Conservation (phyloP, 2,329 filamentous ascomycete genomes). For the Grosmannia penicillata region DNA sequence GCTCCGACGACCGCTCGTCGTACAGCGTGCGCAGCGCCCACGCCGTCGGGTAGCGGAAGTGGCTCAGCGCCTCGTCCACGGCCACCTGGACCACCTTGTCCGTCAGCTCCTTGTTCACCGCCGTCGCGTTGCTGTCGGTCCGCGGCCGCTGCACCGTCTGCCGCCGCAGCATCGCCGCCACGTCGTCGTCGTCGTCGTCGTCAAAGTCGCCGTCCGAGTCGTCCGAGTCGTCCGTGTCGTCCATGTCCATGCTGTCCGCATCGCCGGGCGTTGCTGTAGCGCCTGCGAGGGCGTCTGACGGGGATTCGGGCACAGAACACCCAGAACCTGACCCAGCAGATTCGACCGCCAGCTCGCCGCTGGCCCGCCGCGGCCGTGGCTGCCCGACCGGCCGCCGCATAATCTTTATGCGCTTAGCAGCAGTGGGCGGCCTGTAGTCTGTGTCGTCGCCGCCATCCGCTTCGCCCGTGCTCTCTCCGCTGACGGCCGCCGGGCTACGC, state of each 20-base stretch:
- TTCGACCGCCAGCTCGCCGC: neutral
- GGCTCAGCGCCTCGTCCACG: constrained; percentile 42
- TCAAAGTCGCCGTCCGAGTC: neutral
- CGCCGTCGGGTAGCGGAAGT: constrained; percentile 45
- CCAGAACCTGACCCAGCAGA: no score
- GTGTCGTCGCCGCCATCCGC: neutral
- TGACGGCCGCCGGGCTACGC: neutral
- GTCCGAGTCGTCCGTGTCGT: neutral
- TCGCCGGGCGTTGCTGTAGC: no score
- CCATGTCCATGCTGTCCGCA: neutral
- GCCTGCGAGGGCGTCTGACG: no score
- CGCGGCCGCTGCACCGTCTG: constrained; percentile 3
- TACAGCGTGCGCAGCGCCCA: constrained; percentile 46
- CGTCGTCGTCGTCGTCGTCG: no score
- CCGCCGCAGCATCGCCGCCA: neutral
- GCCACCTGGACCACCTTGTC: constrained; percentile 40
- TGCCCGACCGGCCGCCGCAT: constrained; percentile 7
- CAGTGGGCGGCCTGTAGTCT: neutral
- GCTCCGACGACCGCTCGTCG: constrained; percentile 38
- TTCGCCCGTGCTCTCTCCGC: neutral
- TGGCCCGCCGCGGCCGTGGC: constrained; percentile 5
- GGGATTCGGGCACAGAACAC: no score
- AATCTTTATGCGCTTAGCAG: no score
- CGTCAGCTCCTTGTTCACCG: constrained; percentile 26
- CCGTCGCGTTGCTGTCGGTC: constrained; percentile 10